Base-by-base conservation (phyloP, 768 basidiomycete genomes). In the Tylopilus sp. region DNA sequence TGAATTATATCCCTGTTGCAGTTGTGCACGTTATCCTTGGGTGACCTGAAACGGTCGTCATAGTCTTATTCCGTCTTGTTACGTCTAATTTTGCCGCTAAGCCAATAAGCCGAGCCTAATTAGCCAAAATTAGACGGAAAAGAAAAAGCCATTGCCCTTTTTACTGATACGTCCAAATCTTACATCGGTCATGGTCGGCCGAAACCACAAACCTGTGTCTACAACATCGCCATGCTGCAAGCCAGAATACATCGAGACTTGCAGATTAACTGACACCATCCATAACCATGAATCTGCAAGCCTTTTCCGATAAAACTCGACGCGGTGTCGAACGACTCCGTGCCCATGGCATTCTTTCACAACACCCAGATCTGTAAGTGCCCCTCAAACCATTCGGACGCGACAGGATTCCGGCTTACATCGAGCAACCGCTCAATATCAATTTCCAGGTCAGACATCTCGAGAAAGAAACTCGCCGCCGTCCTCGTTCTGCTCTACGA, bases 401-500 rank as follows among this genome's bases (percentile, higher is more conserved):
- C 28, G 10, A 36, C 21, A 10, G 28, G 28, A 28, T 28, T 28
- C 28, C n/a, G 11, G 28, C 28, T 28, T 10, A 15, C 12, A 33
- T 13, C 22, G 18, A 26, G 12, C 21, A 4, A 41, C 12, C 23
- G 11, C 22, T 47, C 44, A 15, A 35, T 17, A 26, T 47, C 44
- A 15, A 35, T 17, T 17, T 12, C 17, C 45, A 77, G 74, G 23
- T 69, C 70, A 18, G 53, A 50, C 7, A 69, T 73, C 40, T 60
- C 74, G 10, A 57, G 48, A 15, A 67, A 63, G 44, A 83, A 76
- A 61, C 78, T 83, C 12, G 90, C 83, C 5, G 88, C 88, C 8
- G 91, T 95, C 0, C 75, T 95, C 3, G 81, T 94, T 2, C 73
- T 92, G 11, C 70, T 95, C 1, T 95, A 83, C 55, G 87, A 94